phyloP scores from a whole-genome alignment of 2,329 filamentous ascomycete species.

The Colletotrichum cuscutae region DNA sequence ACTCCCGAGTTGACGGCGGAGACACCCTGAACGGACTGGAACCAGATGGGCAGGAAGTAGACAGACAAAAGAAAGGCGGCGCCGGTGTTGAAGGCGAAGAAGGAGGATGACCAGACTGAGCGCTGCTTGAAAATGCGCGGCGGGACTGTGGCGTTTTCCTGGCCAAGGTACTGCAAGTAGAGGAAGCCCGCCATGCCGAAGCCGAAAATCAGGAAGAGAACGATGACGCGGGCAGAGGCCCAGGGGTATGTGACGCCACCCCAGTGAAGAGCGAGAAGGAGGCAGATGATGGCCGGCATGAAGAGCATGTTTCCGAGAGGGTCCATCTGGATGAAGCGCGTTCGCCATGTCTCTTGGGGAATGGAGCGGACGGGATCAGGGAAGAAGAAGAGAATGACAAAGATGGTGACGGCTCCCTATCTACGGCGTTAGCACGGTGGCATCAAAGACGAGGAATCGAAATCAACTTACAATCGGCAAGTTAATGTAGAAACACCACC shows the following conservation, averaged over 20 bases:
- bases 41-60: slow-evolving; percentile 58
- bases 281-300: slow-evolving; percentile 52
- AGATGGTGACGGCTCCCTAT: slow-evolving; percentile 46
- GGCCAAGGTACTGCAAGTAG: slow-evolving; percentile 49
- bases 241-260: slow-evolving; percentile 60
- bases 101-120: slow-evolving; percentile 48
- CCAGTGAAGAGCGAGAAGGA: slow-evolving; percentile 63
- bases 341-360: not conserved
- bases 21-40: slow-evolving; percentile 55
- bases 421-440: slow-evolving; percentile 12
- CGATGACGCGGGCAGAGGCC: slow-evolving; percentile 59
- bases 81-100: slow-evolving; percentile 50
- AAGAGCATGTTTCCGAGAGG: slow-evolving; percentile 44
- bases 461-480: slow-evolving; percentile 45
- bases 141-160: slow-evolving; percentile 56
- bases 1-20: slow-evolving; percentile 52
- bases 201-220: slow-evolving; percentile 59
- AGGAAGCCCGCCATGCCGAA: slow-evolving; percentile 49
- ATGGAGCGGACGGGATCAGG: slow-evolving; percentile 30
- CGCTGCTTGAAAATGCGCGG: slow-evolving; percentile 52
- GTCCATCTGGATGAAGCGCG: slow-evolving; percentile 34
- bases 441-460: not conserved
- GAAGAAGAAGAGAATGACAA: slow-evolving; percentile 44
- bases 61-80: slow-evolving; percentile 43
- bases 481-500: slow-evolving; percentile 55